These are phyloP conservation scores for Malassezia yamatoensis DNA, from an alignment of 1,284 basidiomycete genomes.

Conservation along the genomic window DNA sequence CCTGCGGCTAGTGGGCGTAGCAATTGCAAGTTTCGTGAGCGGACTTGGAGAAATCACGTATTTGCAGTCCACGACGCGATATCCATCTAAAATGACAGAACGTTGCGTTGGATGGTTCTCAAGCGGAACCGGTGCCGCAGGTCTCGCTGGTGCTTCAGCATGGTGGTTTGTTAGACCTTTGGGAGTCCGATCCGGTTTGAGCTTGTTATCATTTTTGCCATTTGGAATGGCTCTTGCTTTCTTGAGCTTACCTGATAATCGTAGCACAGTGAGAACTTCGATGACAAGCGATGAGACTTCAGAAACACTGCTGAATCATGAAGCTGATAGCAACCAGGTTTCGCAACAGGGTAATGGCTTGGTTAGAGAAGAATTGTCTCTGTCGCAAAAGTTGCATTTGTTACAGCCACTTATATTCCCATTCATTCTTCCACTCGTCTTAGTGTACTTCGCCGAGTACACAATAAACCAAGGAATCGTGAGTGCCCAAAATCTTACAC, in stretches of 20 bases:
- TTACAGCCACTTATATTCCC: constrained; percentile 38
- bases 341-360: neutral
- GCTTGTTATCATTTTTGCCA: constrained; percentile 47
- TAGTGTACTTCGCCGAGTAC: constrained; percentile 46
- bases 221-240: constrained; percentile 36
- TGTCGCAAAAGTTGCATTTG: constrained; percentile 36
- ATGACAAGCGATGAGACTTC: neutral
- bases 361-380: constrained; percentile 16
- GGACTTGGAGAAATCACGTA: constrained; percentile 93
- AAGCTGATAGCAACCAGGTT: neutral
- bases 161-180: constrained; percentile 88
- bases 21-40: constrained; percentile 77
- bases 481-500: constrained; percentile 71
- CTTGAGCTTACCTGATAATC: neutral
- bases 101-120: constrained; percentile 47
- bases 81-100: constrained; percentile 18
- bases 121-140: constrained; percentile 83
- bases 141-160: constrained; percentile 76
- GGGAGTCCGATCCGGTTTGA: constrained; percentile 73
- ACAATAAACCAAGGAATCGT: constrained; percentile 51
- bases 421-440: constrained; percentile 40
- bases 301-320: neutral
- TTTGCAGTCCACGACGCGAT: constrained; percentile 76
- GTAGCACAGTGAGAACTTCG: too few species aligned
- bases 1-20: constrained; percentile 73